Base-by-base conservation (phyloP, 495 filamentous ascomycete species). In the Elasticomyces elasticus region DNA sequence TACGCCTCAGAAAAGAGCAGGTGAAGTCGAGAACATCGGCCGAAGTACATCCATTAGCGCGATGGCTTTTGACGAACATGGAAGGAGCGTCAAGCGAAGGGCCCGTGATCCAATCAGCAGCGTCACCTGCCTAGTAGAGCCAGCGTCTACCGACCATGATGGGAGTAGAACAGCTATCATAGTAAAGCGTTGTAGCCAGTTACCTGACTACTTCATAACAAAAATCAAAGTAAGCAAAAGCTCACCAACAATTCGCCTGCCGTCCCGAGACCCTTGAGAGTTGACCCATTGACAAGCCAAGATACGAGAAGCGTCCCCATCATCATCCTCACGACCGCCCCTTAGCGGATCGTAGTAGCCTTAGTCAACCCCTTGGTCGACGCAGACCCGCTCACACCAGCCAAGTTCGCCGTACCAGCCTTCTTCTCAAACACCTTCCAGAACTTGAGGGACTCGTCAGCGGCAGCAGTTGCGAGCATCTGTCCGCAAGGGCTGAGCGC, bases 371-470 rank as follows among this genome's bases (percentile, higher is more conserved):
- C 82, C 15, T 76, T 76, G 61, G 83, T 85, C 54, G 37, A 52
- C 19, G 76, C 75, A 33, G 82, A 74, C 49, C 75, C 67, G 30
- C 76, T 76, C 53, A 78, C 77, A 10, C 77, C 73, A 35, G 79
- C 72, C 1, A 77, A 68, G 44, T 75, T 76, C 51, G 69, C 73
- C 40, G 74, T 75, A 26, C 89, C 91, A 22, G 89, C 71, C 77
- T 95, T 95, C 80, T 94, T 95, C 78, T 98, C 92, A 62, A 98
- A 98, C 59, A 97, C 72, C 82, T 97, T 98, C 92, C 92, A 99
- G 79, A 99, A 99, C 71, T 99, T 99, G 67, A 99, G 76, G 66
- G 82, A 89, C 78, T 99, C 92, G 65, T 99, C 92, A 17, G 89
- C 89, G 52, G 89, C 87, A 45, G 92, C 89, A 23, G 92, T 97